Evolutionary conservation across 805 yeast species (phyloP).

Genomic region (Candida maesae): DNA sequence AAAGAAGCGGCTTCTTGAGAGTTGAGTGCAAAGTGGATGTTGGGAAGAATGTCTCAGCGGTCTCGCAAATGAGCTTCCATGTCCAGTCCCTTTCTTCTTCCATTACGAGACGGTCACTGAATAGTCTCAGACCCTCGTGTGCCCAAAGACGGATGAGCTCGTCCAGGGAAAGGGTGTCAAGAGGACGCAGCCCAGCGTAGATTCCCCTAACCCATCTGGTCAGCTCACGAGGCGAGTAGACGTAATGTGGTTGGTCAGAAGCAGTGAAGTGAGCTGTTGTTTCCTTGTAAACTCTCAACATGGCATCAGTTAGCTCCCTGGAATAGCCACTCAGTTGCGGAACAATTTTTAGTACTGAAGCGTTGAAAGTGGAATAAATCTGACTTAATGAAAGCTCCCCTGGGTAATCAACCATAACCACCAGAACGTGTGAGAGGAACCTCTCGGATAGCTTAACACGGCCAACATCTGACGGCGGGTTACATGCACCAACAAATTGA

Average conservation of each 20-base stretch:
- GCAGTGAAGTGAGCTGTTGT: conserved; percentile 41
- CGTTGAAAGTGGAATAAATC: conserved; percentile 60
- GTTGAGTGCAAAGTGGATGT: conserved; percentile 34
- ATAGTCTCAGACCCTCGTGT: conserved; percentile 76
- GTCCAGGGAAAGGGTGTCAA: conserved; percentile 35
- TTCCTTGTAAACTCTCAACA: conserved; percentile 56
- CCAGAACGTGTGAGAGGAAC: conserved; percentile 61
- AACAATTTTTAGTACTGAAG: conserved; percentile 52
- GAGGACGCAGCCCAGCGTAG: conserved; percentile 41
- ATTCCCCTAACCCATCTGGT: conserved; percentile 87
- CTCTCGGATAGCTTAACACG: conserved; percentile 54
- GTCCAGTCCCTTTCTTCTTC: conserved; percentile 49
- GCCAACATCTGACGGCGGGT: conserved; percentile 82
- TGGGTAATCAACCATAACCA: conserved; percentile 80
- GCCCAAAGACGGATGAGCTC: conserved; percentile 65
- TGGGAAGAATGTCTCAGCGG: conserved; percentile 43
- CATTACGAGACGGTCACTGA: conserved; percentile 64
- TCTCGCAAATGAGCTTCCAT: conserved; percentile 30
- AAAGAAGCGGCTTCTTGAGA: conserved; percentile 53
- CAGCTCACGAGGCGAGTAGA: conserved; percentile 86
- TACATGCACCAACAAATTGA: conserved; percentile 94
- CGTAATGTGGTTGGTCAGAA: conserved; percentile 50
- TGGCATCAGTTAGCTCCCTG: conserved; percentile 51
- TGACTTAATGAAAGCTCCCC: conserved; percentile 53
- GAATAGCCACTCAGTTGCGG: conserved; percentile 59